A percentile compares a stretch with the other conserved stretches of the same genome.
These are phyloP conservation scores for Apiospora aurea DNA, from an alignment of 2,329 filamentous ascomycete genomes.

Conservation along the genomic window DNA sequence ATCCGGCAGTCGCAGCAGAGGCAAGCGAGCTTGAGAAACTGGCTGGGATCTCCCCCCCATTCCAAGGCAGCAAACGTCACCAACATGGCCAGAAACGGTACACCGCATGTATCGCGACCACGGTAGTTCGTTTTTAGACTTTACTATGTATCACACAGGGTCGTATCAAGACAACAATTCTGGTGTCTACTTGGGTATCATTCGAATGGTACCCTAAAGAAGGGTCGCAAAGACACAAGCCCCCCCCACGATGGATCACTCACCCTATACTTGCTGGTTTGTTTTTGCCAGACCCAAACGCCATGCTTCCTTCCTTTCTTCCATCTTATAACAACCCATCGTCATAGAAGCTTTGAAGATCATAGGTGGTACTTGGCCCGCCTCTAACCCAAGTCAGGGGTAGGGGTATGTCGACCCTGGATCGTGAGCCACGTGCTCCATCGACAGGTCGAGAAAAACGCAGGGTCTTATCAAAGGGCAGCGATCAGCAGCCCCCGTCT, in stretches of 20 bases:
- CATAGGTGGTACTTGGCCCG: too few relatives aligned
- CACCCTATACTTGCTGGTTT: not conserved
- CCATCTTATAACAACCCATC: not conserved
- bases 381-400: not conserved
- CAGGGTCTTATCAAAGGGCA: not conserved
- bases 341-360: too few relatives aligned
- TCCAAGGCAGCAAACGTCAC: not conserved
- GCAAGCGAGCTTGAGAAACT: not conserved
- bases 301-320: too few relatives aligned
- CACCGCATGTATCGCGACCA: not conserved
- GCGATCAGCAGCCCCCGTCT: not conserved
- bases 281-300: not conserved
- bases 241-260: too few relatives aligned
- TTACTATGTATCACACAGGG: not conserved
- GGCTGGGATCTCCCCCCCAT: not conserved
- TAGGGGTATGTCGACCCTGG: not conserved
- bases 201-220: too few relatives aligned
- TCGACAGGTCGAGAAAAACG: not conserved
- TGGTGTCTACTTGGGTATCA: too few relatives aligned
- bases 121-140: not conserved
- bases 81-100: not conserved
- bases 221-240: too few relatives aligned
- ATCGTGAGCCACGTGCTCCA: not conserved
- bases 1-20: not conserved
- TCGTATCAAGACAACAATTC: not conserved